Evolutionary conservation across 257 asterid species (phyloP), one percentile per base, ranked within the genome.

Genomic region (Ligustrum vulgare): DNA sequence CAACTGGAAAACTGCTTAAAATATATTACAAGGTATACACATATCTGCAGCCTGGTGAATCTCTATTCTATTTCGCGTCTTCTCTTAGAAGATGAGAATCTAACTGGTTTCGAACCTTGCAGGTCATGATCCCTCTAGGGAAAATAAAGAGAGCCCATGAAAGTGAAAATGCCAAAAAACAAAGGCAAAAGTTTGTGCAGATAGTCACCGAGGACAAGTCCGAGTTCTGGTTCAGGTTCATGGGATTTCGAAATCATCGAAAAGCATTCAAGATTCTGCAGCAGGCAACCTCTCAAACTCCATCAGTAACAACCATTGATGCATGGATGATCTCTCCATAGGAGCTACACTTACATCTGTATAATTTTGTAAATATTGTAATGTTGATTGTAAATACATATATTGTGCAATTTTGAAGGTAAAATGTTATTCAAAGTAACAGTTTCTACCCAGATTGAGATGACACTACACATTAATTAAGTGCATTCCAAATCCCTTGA

Each of bases 191-290:
- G 34, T 60, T 22, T 23, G 15, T 60, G 66, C 33, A 60, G n/a
- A 23, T 60, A 20, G 82, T 81, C 69, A 88, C 90, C 0, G 78
- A 75, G 43, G 93, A 86, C 28, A 74, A 80, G 69, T 84, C 63
- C 54, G 93, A 84, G 34, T 88, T 86, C 67, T 86, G 89, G 93
- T 88, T 88, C 71, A 84, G 89, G 93, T 88, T 88, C 71, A 84
- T 86, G 91, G 91, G 89, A 69, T 86, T 88, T 54, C 15, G 86
- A 11, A 84, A 81, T 79, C 84, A 78, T 37, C 79, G 47, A 16
- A 84, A 78, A 37, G 83, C 86, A 2, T 72, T 82, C 1, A 74
- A 82, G 56, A 70, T 75, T 79, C 67, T 84, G n/a, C 83, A 67
- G 75, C 83, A 73, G 56, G 83, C 80, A 76, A 79, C 79, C 69